phyloP scores from a whole-genome alignment of 192 early-diverging fungal genomes.

The Martensiomyces pterosporus region DNA sequence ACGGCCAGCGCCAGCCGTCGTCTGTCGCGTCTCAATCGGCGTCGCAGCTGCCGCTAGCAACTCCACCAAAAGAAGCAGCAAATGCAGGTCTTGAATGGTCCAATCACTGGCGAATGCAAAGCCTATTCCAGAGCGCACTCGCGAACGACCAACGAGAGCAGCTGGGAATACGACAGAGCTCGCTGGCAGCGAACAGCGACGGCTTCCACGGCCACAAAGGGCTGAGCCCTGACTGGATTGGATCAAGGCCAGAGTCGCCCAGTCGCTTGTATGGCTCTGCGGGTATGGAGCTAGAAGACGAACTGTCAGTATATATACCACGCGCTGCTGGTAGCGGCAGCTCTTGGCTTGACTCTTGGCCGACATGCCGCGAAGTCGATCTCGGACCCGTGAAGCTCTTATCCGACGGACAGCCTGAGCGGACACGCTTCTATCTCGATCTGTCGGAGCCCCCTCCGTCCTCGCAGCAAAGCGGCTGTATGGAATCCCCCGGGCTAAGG shows the following conservation, averaged over 20 bases:
- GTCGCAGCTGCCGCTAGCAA: background rate
- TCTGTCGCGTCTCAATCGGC: too few relatives aligned
- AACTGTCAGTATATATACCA: conserved; percentile 1
- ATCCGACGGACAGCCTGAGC: background rate
- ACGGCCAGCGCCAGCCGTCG: conserved; percentile 7
- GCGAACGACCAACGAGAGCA: conserved; percentile 6
- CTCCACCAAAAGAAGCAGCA: conserved; percentile 4
- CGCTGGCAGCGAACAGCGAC: too few relatives aligned
- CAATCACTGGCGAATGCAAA: conserved; percentile 40
- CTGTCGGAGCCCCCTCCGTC: too few relatives aligned
- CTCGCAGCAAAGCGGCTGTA: too few relatives aligned
- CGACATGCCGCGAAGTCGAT: conserved; percentile 25
- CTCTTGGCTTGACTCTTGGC: conserved; percentile 19
- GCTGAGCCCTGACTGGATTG: too few relatives aligned
- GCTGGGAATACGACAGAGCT: background rate
- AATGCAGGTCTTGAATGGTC: conserved; percentile 27
- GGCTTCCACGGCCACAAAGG: too few relatives aligned
- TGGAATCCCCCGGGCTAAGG: background rate
- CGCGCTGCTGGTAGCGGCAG: background rate
- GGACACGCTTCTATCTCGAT: conserved; percentile 11
- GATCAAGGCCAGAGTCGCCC: too few relatives aligned
- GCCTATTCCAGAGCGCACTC: conserved; percentile 34
- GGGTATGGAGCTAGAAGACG: too few relatives aligned
- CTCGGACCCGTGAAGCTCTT: conserved; percentile 1
- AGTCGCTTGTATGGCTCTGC: too few relatives aligned